Evolutionary conservation across 2,329 filamentous ascomycete species (phyloP).

Genomic region (Fusarium sarcochroum): DNA sequence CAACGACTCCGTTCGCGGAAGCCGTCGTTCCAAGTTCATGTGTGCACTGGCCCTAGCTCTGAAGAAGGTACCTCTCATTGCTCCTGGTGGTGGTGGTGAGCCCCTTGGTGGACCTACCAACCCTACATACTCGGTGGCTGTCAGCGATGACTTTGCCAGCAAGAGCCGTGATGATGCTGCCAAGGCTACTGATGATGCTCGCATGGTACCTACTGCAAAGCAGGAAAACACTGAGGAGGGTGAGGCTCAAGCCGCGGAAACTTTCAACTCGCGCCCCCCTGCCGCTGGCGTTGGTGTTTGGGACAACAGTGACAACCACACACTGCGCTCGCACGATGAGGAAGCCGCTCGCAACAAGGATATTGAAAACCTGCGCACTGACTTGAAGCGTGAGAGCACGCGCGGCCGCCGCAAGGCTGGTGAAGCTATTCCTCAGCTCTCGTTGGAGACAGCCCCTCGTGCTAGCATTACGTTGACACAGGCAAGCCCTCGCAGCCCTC

Average conservation of each 20-base stretch:
- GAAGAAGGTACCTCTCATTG: constrained; percentile 88
- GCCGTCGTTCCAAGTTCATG: constrained; percentile 95
- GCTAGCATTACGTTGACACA: constrained; percentile 46
- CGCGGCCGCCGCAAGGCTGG: constrained; percentile 65
- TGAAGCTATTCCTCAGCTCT: constrained; percentile 58
- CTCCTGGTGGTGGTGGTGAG: constrained; percentile 79
- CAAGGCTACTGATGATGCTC: constrained; percentile 72
- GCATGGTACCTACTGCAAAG: constrained; percentile 70
- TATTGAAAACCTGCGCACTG: constrained; percentile 55
- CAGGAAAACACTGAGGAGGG: constrained; percentile 49
- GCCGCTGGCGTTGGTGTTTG: constrained; percentile 43
- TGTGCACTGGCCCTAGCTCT: constrained; percentile 89
- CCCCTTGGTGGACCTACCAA: constrained; percentile 76
- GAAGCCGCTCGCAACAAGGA: constrained; percentile 56
- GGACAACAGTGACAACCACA: constrained; percentile 46
- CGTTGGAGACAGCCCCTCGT: constrained; percentile 46
- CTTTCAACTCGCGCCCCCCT: constrained; percentile 59
- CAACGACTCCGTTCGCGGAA: constrained; percentile 84
- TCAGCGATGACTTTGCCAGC: constrained; percentile 77
- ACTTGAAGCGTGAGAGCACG: constrained; percentile 61
- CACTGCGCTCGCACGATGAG: constrained; percentile 49
- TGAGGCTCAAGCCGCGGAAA: constrained; percentile 62
- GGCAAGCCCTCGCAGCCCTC: constrained; percentile 52
- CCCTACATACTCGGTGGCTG: constrained; percentile 84
- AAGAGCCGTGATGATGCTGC: constrained; percentile 72